These are phyloP conservation scores for Shiraia bambusicola DNA, from an alignment of 2,329 filamentous ascomycete species.

Conservation along the genomic window DNA sequence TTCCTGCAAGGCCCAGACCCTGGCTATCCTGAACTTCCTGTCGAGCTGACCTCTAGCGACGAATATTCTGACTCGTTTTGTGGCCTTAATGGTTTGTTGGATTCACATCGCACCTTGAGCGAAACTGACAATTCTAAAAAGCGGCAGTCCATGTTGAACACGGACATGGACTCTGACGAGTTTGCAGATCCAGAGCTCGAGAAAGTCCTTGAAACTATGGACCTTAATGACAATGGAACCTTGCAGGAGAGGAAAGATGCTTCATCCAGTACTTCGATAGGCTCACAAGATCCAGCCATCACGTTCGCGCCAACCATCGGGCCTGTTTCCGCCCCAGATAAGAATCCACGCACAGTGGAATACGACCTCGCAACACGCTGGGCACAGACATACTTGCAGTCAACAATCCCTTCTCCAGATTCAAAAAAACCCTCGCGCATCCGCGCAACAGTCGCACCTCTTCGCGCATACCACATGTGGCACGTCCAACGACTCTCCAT, in stretches of 20 bases:
- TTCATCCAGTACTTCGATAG: not conserved
- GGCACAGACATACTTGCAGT: conserved; percentile 30
- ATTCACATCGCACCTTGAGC: not conserved
- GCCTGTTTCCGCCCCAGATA: conserved; percentile 1
- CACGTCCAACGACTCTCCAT: conserved; percentile 28
- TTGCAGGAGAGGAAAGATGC: not conserved
- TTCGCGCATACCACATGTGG: conserved; percentile 41
- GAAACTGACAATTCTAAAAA: too few species aligned
- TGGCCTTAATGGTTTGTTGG: not conserved
- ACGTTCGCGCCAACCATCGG: conserved; percentile 1
- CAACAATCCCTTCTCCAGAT: conserved; percentile 29
- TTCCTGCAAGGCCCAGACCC: conserved; percentile 16
- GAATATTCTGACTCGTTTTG: not conserved
- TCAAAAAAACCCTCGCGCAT: conserved; percentile 22
- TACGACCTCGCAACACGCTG: conserved; percentile 31
- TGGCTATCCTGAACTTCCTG: conserved; percentile 15
- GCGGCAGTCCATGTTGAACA: too few species aligned
- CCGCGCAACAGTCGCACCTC: conserved; percentile 32
- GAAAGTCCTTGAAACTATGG: conserved; percentile 19
- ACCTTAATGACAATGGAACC: conserved; percentile 9
- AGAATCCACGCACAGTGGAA: conserved; percentile 16
- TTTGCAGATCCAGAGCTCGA: conserved; percentile 34
- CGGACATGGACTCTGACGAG: conserved; percentile 7
- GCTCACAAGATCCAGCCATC: not conserved
- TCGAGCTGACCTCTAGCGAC: not conserved